Evolutionary conservation across 805 yeast species (phyloP), one percentile per base, ranked within the genome.

Genomic region (Nakazawaea populi): DNA sequence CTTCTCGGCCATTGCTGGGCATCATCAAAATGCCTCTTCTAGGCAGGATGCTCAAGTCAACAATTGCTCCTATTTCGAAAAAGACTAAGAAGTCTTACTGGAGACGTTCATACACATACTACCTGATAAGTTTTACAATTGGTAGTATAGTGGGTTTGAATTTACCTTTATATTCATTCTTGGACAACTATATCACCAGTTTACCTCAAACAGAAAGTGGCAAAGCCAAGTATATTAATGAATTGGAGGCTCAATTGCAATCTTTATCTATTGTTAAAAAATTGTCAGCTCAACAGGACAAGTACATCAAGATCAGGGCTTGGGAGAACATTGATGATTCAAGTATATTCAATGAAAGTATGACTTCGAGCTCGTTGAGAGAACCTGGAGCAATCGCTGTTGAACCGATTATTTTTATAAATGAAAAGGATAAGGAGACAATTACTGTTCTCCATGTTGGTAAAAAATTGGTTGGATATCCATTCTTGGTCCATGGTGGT

Each of bases 401-500:
- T 39, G 77, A 84, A 44, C 96, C 96, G 1, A 70, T 82, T 29
- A 74, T 87, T 11, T 87, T 85, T 58, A 79, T 78, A 55, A 79
- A 85, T 53, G 69, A 75, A 1, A 64, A 70, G 11, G 76, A 79
- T 0, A 73, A 75, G 48, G 86, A 87, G 56, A 76, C 85, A 0
- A 74, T 87, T 1, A 77, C 89, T 0, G 74, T 89, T 5, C 72
- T 88, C 29, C 95, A 89, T 62, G 74, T 86, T 48, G 97, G 97
- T 0, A 80, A 84, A 60, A 77, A 77, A 54, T 65, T 90, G 24
- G 83, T 92, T 42, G 97, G 97, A 1, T 90, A 85, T 62, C 97
- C 97, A 2, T 84, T 88, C 58, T 68, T 91, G 18, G 77, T 89
- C 3, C 97, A 90, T 62, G 97, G 97, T 4, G 97, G 97, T 0